Evolutionary conservation across 257 asterid species (phyloP).

Genomic region (Fraxinus pennsylvanica): DNA sequence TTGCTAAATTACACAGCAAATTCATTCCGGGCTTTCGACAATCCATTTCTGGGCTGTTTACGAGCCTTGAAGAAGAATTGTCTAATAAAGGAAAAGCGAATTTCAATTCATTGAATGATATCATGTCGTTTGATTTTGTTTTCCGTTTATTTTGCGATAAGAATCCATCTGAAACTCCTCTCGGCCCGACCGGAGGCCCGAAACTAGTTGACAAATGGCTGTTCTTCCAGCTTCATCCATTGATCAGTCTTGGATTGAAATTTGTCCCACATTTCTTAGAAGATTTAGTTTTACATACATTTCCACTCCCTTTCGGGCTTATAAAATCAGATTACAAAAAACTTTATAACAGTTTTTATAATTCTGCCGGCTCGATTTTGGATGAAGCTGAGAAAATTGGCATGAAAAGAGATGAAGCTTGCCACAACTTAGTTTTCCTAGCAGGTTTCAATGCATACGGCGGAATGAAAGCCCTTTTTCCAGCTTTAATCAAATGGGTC

Average conservation of each 20-base stretch:
- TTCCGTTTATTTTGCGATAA: constrained; percentile 55
- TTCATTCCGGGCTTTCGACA: constrained; percentile 51
- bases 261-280: constrained; percentile 54
- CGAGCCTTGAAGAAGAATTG: constrained; percentile 51
- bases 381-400: constrained; percentile 58
- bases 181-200: constrained; percentile 50
- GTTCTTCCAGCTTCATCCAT: constrained; percentile 57
- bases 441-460: constrained; percentile 93
- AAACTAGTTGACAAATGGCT: constrained; percentile 57
- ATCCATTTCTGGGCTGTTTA: constrained; percentile 38
- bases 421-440: constrained; percentile 70
- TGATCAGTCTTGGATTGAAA: constrained; percentile 43
- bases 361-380: constrained; percentile 33
- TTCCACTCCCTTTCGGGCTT: constrained; percentile 42
- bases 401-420: constrained; percentile 67
- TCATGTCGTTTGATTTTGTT: constrained; percentile 61
- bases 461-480: constrained; percentile 70
- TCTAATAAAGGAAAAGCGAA: constrained; percentile 36
- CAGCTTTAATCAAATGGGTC: constrained; percentile 62
- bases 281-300: constrained; percentile 55
- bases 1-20: constrained; percentile 35
- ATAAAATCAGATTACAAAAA: constrained; percentile 50
- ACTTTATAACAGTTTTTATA: constrained; percentile 46
- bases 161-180: constrained; percentile 32
- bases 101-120: constrained; percentile 51